phyloP scores from a whole-genome alignment of 345 rosid genomes.

The Syzygium aromaticum region DNA sequence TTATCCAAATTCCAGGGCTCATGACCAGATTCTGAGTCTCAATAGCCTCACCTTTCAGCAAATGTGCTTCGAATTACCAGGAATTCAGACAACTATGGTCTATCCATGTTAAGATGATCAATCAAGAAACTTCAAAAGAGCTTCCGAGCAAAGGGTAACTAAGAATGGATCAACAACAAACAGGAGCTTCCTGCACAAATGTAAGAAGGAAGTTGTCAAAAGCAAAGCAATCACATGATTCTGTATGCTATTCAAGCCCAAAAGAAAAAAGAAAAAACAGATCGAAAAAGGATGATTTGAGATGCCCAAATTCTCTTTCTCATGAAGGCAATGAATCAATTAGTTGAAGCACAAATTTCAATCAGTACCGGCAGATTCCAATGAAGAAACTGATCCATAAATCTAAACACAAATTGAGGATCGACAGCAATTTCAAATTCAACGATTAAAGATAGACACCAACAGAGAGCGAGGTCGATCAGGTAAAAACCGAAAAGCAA shows the following conservation, averaged over 20 bases:
- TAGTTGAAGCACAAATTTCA: neutral
- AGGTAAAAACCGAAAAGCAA: neutral
- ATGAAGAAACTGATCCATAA: neutral
- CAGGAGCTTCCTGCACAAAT: neutral
- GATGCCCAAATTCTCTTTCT: neutral
- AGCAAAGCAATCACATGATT: neutral
- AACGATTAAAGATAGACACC: neutral
- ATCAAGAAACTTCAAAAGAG: neutral
- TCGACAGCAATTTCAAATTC: neutral
- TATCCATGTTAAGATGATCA: neutral
- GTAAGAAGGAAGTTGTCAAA: neutral
- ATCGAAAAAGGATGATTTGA: neutral
- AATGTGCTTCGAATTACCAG: neutral
- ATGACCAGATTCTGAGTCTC: neutral
- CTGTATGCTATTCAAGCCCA: neutral
- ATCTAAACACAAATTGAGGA: neutral
- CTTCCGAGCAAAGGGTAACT: neutral
- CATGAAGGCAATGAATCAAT: neutral
- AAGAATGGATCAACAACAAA: neutral
- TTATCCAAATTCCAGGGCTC: conserved; percentile 3
- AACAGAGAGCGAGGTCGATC: neutral
- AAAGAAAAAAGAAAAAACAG: neutral
- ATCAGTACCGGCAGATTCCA: neutral
- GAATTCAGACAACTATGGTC: neutral
- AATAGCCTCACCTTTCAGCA: neutral